Conservation (phyloP, 345 rosid species). For the Firmiana major region DNA sequence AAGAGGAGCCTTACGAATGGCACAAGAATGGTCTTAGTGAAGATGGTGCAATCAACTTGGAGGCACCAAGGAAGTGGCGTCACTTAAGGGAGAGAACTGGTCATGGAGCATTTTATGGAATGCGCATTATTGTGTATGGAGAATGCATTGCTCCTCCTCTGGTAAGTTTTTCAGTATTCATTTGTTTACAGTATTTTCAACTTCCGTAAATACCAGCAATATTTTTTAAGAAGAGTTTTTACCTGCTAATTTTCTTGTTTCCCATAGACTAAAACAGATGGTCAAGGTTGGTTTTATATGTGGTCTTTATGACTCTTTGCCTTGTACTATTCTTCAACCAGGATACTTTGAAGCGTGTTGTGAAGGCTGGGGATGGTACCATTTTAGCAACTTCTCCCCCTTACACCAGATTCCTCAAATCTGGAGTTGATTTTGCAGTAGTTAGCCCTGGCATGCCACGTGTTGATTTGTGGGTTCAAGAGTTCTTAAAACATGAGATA, state of each 20-base stretch:
- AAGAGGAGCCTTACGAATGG: constrained; percentile 89
- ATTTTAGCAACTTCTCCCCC: constrained; percentile 96
- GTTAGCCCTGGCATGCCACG: constrained; percentile 75
- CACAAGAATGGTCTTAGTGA: constrained; percentile 62
- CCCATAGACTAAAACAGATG: not conserved
- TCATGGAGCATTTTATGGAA: constrained; percentile 83
- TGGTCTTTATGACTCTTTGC: not conserved
- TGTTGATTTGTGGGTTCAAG: constrained; percentile 78
- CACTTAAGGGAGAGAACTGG: constrained; percentile 74
- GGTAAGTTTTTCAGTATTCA: constrained; percentile 44
- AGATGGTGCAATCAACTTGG: constrained; percentile 82
- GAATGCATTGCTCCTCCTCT: constrained; percentile 83
- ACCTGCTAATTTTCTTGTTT: not conserved
- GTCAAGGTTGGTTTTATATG: not conserved
- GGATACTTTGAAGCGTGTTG: constrained; percentile 91
- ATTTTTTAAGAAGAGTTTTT: not conserved
- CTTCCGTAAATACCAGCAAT: not conserved
- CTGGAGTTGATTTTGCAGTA: constrained; percentile 72
- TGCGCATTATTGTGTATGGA: constrained; percentile 78
- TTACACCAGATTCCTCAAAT: constrained; percentile 64
- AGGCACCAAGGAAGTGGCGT: constrained; percentile 92
- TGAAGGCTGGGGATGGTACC: constrained; percentile 93
- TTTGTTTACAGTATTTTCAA: constrained; percentile 4
- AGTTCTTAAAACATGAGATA: constrained; percentile 75
- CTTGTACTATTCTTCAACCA: constrained; percentile 24